phyloP scores from a whole-genome alignment of 2,329 filamentous ascomycete genomes.

The Hypoxylon sp. region DNA sequence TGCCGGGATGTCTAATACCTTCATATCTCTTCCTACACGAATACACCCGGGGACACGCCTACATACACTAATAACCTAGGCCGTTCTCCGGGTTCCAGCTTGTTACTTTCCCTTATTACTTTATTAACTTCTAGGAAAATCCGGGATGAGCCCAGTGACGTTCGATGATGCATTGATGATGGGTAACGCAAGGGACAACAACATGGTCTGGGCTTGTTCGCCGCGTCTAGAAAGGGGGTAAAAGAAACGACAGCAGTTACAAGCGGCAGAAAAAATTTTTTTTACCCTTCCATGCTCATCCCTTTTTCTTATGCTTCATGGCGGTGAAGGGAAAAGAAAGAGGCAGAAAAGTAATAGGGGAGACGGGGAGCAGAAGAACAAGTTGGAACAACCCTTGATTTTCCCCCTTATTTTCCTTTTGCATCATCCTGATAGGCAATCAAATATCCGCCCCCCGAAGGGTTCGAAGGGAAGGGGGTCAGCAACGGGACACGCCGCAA shows the following conservation, averaged over 20 bases:
- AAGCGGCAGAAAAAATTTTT: constrained; percentile 18
- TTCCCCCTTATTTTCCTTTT: not conserved
- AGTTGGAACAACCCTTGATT: constrained; percentile 2
- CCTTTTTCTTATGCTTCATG: constrained; percentile 1
- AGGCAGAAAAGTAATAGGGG: constrained; percentile 2
- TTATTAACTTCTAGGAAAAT: constrained; percentile 12
- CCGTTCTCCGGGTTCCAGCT: constrained; percentile 10
- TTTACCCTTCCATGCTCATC: constrained; percentile 2
- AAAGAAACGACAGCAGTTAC: constrained; percentile 23
- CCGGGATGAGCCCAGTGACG: constrained; percentile 30
- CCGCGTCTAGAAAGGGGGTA: constrained; percentile 25
- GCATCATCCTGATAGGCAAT: constrained; percentile 38
- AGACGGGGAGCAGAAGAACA: constrained; percentile 10
- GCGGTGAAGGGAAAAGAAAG: constrained; percentile 32
- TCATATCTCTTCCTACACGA: constrained; percentile 2
- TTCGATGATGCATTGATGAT: constrained; percentile 39
- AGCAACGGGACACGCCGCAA: constrained; percentile 33
- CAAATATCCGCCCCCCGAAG: constrained; percentile 8
- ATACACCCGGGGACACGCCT: not conserved
- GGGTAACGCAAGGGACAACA: constrained; percentile 34
- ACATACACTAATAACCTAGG: constrained; percentile 24
- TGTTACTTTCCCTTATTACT: constrained; percentile 23
- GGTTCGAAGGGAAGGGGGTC: too few relatives aligned
- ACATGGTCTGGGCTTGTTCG: constrained; percentile 23
- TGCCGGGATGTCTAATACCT: constrained; percentile 31